Base-by-base conservation (phyloP, 2,329 filamentous ascomycete species). In the Aureobasidium leucospermi region DNA sequence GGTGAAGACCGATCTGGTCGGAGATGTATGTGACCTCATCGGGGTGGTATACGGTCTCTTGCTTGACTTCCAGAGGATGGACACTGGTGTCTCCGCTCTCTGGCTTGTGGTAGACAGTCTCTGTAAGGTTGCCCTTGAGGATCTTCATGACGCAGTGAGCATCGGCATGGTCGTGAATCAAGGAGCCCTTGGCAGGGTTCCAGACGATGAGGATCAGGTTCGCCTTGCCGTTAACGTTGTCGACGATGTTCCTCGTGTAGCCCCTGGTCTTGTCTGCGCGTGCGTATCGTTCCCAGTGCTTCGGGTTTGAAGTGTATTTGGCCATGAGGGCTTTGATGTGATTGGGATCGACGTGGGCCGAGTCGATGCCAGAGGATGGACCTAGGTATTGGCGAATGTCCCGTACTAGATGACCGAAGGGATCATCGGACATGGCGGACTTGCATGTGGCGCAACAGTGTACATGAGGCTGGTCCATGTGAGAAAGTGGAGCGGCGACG, bases 111-210 rank as follows among this genome's bases (percentile, higher is more conserved):
- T 90, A 96, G 61, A 89, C 82, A 16, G 89, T 92, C 76, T 96
- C 92, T 66, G 85, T 88, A 62, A 96, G 77, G 63, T 79, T 81
- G 47, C 92, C 92, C 66, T 85, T 85, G 63, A 96, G 81, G 65
- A 93, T 85, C 73, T 86, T 96, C 90, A 96, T 96, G 66, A 96
- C 78, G 74, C 92, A 96, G 72, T 96, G 92, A 41, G 91, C 89
- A 63, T 93, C 89, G 45, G 76, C 75, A 66, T 80, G 78, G 61
- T 96, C 92, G 70, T 96, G 92, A 69, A 96, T 90, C 10, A 88
- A 86, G 67, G 88, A 93, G 39, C 83, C 83, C 74, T 90, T 90
- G 55, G 88, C 88, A 0, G 92, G 91, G 15, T 85, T 87, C 92
- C 92, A 96, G 41, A 96, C 91, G 42, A 96, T 83, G 49, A 96